phyloP scores from a whole-genome alignment of 2,329 filamentous ascomycete species.

The Colletotrichum tabaci region DNA sequence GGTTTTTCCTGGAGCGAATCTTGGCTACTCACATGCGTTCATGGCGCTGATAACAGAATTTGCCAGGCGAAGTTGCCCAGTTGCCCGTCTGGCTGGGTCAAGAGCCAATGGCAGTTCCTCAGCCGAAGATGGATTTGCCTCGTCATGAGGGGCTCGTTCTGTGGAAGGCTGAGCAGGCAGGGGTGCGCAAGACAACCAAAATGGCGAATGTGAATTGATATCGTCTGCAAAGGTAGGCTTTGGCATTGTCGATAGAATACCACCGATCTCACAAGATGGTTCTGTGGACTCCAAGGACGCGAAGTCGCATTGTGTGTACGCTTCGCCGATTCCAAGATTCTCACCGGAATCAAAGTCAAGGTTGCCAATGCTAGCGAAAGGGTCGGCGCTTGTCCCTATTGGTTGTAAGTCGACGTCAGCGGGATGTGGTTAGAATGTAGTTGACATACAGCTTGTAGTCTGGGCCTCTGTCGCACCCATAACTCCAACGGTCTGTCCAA shows the following conservation, averaged over 20 bases:
- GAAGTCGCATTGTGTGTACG: background rate
- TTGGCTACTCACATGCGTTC: background rate
- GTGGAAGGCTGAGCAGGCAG: background rate
- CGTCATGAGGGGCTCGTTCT: background rate
- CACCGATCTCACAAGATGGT: background rate
- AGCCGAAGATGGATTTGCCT: background rate
- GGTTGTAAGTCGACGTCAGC: background rate
- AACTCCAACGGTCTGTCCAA: background rate
- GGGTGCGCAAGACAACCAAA: background rate
- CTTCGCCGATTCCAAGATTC: background rate
- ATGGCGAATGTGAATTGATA: background rate
- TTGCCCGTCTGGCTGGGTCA: background rate
- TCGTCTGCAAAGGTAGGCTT: background rate
- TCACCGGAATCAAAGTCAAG: background rate
- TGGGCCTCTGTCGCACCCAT: background rate
- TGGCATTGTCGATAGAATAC: background rate
- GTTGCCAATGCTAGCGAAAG: background rate
- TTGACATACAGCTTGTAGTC: conserved; percentile 9
- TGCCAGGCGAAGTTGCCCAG: background rate
- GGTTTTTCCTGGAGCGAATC: background rate
- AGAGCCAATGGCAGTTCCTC: background rate
- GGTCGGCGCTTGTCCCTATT: background rate
- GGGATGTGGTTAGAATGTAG: conserved; percentile 1
- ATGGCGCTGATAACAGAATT: background rate
- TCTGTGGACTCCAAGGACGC: background rate